Conservation (phyloP, 2,329 filamentous ascomycete species). For the Cladosporium sp. region DNA sequence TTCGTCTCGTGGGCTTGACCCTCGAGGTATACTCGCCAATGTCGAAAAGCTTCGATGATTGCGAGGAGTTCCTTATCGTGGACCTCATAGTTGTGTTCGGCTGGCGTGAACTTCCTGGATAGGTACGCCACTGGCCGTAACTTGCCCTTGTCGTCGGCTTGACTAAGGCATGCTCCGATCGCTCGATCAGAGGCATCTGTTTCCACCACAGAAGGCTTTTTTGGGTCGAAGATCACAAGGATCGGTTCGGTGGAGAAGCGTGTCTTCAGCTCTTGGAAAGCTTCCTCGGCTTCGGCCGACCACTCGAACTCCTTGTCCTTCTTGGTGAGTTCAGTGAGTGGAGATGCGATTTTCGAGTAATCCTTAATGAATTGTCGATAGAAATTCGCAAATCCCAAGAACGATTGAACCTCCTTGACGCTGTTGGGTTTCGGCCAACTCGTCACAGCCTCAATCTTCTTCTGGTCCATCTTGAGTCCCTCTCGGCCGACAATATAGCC, state of each 20-base stretch:
- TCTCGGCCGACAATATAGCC: slow-evolving; percentile 23
- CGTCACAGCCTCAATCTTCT: not conserved
- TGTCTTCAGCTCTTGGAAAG: not conserved
- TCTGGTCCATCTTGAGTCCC: slow-evolving; percentile 19
- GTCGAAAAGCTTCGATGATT: slow-evolving; percentile 14
- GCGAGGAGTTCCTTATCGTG: slow-evolving; percentile 17
- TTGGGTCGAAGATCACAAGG: not conserved
- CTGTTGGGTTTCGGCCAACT: not conserved
- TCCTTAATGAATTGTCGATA: not conserved
- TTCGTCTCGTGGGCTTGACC: slow-evolving; percentile 5
- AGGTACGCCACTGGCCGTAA: slow-evolving; percentile 17
- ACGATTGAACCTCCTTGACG: not conserved
- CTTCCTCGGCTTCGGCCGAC: not conserved
- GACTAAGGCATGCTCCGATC: slow-evolving; percentile 8
- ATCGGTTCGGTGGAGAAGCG: not conserved
- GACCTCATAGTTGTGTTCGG: slow-evolving; percentile 14
- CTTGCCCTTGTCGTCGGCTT: slow-evolving; percentile 5
- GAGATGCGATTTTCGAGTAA: not conserved
- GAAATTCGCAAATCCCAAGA: slow-evolving; percentile 3
- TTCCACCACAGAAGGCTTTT: not conserved
- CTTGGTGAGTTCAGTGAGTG: not conserved
- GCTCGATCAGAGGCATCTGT: not conserved
- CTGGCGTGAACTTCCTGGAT: slow-evolving; percentile 15
- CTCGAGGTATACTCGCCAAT: slow-evolving; percentile 19
- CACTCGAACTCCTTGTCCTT: not conserved